Base-by-base conservation (phyloP, 1,139 yeast genomes). In the Kurtzmaniella quercitrusa region DNA sequence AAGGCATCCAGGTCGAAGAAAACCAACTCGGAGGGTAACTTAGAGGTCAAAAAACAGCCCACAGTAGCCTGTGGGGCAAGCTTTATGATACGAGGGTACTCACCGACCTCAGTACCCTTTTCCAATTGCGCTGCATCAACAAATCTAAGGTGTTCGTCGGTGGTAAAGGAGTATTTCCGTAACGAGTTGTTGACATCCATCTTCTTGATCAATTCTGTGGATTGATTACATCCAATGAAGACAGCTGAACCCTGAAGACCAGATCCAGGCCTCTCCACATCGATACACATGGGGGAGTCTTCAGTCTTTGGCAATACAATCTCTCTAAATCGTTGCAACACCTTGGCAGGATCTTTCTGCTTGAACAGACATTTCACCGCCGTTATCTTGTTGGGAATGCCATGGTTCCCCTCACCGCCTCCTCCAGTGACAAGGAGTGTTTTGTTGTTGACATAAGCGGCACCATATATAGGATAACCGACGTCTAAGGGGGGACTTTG, bases 371-470 rank as follows among this genome's bases (percentile, higher is more conserved):
- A 69, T 45, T 77, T 69, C 40, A 84, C 64, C 15, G 85, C 89
- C n/a, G 90, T 81, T 53, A 91, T 70, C 60, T 86, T 89, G 63
- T 91, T 91, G 39, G 93, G 87, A 45, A 90, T 81, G 38, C 96
- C 97, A 57, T 88, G 73, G 56, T 79, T 83, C 14, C 95, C 95
- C 62, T 88, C 95, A 34, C 97, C 98, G 34, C 97, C 97, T 39
- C 98, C 98, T 37, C 98, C 98, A 5, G 90, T 81, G 25, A 85
- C 86, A 43, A 90, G 63, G 31, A 90, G 62, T 3, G 83, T 77
- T 51, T 73, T 69, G 52, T 82, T 75, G 53, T 79, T 73, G 43
- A 83, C 70, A 59, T 88, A 91, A 50, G 78, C 77, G 46, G 91
- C 82, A 2, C 88, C 94, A 56, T 84, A 86, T 14, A 89, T 75